Conservation (phyloP, 306 rosid species). For the Alnus rubra region DNA sequence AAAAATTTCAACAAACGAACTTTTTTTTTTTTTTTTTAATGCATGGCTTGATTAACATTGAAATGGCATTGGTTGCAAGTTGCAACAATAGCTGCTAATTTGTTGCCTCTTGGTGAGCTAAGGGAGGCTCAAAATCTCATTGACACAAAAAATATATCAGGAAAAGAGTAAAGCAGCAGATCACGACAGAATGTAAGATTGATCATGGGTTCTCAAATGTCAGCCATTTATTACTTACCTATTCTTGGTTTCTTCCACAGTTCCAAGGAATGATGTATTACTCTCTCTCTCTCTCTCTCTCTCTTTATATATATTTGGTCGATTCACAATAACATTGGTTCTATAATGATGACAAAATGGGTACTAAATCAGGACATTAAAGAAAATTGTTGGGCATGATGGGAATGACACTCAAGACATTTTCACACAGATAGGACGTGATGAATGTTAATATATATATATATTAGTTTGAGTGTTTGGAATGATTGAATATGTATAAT, state of each 20-base stretch:
- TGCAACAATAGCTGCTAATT: not conserved
- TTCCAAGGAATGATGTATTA: not conserved
- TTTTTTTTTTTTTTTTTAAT: too few species aligned
- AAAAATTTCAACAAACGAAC: too few species aligned
- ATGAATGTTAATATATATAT: not conserved
- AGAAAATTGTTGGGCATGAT: not conserved
- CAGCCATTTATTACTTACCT: not conserved
- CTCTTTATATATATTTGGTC: too few species aligned
- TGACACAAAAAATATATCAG: not conserved
- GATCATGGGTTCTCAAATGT: not conserved
- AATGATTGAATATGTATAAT: too few species aligned
- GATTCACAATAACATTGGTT: not conserved
- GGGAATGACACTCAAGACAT: not conserved
- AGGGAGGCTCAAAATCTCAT: not conserved
- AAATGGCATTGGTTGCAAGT: not conserved
- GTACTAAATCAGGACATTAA: not conserved
- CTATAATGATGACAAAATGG: not conserved
- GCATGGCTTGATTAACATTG: not conserved
- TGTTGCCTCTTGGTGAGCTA: not conserved
- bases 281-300: too few species aligned
- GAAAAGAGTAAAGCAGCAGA: not conserved
- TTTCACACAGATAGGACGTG: not conserved
- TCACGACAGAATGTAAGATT: not conserved
- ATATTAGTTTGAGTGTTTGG: too few species aligned
- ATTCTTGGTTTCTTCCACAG: not conserved